phyloP scores from a whole-genome alignment of 2,329 filamentous ascomycete genomes.

The Neofusicoccum sp. region DNA sequence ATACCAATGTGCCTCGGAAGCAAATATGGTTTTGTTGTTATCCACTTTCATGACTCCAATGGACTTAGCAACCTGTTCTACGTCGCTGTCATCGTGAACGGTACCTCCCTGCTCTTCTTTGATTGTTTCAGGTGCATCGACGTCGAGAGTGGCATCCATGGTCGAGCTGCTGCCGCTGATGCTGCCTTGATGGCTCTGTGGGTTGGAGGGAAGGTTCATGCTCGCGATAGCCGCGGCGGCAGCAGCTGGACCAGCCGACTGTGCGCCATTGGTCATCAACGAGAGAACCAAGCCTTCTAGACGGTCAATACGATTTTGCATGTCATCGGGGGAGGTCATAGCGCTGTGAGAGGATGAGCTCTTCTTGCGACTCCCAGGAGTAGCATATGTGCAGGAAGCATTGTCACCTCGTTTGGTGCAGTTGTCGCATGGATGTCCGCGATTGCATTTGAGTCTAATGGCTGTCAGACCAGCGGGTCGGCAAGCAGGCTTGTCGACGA shows the following conservation, averaged over 20 bases:
- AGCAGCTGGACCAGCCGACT: constrained; percentile 60
- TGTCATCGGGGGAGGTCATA: constrained; percentile 78
- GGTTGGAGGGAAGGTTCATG: constrained; percentile 31
- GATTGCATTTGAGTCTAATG: constrained; percentile 82
- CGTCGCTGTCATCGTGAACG: constrained; percentile 63
- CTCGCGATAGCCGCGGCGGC: constrained; percentile 61
- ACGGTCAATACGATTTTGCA: constrained; percentile 97
- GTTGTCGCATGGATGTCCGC: constrained; percentile 88
- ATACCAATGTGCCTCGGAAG: constrained; percentile 57
- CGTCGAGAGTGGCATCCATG: constrained; percentile 50
- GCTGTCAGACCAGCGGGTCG: constrained; percentile 26
- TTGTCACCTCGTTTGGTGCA: constrained; percentile 87
- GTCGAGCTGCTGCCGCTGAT: constrained; percentile 41
- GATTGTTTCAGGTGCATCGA: constrained; percentile 61
- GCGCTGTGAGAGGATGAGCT: constrained; percentile 56
- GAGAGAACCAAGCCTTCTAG: constrained; percentile 90
- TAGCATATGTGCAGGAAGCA: constrained; percentile 81
- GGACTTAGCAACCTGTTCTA: constrained; percentile 53
- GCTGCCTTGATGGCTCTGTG: constrained; percentile 33
- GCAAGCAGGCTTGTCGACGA: neutral
- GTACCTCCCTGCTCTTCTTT: constrained; percentile 52
- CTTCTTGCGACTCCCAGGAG: constrained; percentile 71
- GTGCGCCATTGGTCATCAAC: constrained; percentile 86
- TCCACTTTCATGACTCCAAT: constrained; percentile 58
- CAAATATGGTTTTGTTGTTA: constrained; percentile 51